Conservation (phyloP, 495 filamentous ascomycete species). For the Hypomontagnella submonticulosa region DNA sequence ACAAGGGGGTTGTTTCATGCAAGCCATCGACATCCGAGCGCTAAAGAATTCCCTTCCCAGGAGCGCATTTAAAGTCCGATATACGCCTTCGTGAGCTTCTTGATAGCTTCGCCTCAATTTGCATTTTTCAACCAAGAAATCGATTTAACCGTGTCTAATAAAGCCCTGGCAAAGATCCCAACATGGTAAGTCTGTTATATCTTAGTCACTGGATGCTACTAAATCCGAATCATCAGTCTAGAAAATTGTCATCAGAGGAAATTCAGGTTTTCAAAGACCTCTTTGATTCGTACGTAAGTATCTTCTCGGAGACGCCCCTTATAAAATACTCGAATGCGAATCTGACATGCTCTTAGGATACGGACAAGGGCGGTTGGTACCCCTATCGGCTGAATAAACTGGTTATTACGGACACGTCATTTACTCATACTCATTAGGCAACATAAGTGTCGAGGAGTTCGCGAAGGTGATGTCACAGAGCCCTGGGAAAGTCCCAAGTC, state of each 20-base stretch:
- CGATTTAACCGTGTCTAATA: background rate
- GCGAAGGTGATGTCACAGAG: slow-evolving; percentile 51
- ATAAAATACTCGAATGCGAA: background rate
- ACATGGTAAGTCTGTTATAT: slow-evolving; percentile 17
- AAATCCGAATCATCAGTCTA: slow-evolving; percentile 41
- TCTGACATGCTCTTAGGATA: slow-evolving; percentile 41
- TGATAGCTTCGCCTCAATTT: slow-evolving; percentile 6
- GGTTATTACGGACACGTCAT: background rate
- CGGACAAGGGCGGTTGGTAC: slow-evolving; percentile 50
- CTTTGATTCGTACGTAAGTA: slow-evolving; percentile 52
- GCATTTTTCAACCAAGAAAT: slow-evolving; percentile 1
- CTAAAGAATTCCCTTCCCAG: background rate
- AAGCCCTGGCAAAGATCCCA: background rate
- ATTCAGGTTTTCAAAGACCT: slow-evolving; percentile 51
- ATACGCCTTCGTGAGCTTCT: slow-evolving; percentile 1
- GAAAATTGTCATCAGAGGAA: slow-evolving; percentile 47
- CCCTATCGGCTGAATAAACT: background rate
- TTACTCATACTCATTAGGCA: slow-evolving; percentile 41
- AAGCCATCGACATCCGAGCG: slow-evolving; percentile 23
- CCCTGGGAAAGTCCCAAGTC: slow-evolving; percentile 44
- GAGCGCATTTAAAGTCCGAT: background rate
- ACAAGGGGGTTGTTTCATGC: slow-evolving; percentile 40
- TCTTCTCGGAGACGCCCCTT: background rate
- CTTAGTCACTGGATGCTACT: background rate
- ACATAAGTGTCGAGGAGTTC: slow-evolving; percentile 51